Percentiles rank a stretch among this genome's conserved stretches.
Conservation (phyloP, 805 yeast species). For the Sungouiozyma intestinalis region DNA sequence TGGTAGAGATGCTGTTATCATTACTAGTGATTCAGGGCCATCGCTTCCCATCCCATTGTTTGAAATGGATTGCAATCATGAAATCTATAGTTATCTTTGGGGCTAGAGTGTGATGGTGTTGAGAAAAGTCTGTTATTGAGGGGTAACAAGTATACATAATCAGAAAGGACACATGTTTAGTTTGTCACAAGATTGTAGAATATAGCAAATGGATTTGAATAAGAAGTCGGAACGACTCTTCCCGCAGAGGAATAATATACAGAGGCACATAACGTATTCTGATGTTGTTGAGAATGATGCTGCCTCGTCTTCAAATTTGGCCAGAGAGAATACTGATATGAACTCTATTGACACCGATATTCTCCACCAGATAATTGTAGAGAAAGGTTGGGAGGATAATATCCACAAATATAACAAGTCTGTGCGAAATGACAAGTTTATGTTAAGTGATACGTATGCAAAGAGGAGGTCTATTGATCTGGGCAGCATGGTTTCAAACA, state of each 20-base stretch:
- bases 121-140: too few relatives aligned
- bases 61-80: too few relatives aligned
- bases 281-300: conserved; percentile 1
- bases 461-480: conserved; percentile 2
- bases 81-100: too few relatives aligned
- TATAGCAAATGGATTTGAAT: not conserved
- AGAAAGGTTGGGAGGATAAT: conserved; percentile 10
- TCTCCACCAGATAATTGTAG: conserved; percentile 9
- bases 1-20: too few relatives aligned
- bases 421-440: conserved; percentile 15
- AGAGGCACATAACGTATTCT: too few relatives aligned
- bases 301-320: too few relatives aligned
- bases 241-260: conserved; percentile 1
- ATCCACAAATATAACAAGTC: conserved; percentile 11
- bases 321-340: not conserved
- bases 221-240: conserved; percentile 3
- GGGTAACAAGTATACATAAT: conserved; percentile 1
- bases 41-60: too few relatives aligned
- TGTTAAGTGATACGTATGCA: conserved; percentile 13
- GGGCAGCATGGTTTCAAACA: conserved; percentile 2
- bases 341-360: conserved; percentile 9
- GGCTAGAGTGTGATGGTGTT: too few relatives aligned
- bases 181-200: not conserved
- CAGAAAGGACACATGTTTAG: not conserved
- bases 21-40: too few relatives aligned